These are phyloP conservation scores for Coemansia sp. DNA, from an alignment of 192 early-diverging fungal species.

Conservation along the genomic window DNA sequence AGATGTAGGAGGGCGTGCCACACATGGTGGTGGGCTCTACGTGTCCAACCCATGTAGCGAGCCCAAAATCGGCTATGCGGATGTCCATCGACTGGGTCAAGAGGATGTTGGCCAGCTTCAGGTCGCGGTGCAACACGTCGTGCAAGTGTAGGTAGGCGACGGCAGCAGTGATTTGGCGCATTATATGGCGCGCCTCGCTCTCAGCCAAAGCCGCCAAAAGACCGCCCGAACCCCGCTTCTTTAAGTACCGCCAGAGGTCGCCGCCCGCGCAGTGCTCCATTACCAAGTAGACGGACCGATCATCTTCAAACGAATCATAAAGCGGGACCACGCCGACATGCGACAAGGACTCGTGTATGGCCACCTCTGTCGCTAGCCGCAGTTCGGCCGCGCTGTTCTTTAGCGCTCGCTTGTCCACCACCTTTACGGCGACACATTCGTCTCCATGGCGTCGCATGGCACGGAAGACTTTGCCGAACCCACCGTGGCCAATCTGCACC, in stretches of 20 bases:
- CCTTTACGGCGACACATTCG: conserved; percentile 27
- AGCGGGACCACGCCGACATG: conserved; percentile 59
- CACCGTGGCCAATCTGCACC: conserved; percentile 47
- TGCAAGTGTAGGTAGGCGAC: conserved; percentile 61
- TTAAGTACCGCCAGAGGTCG: conserved; percentile 46
- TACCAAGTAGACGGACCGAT: conserved; percentile 67
- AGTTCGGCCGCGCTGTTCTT: conserved; percentile 28
- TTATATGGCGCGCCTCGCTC: conserved; percentile 55
- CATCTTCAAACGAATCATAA: conserved; percentile 67
- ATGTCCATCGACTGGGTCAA: conserved; percentile 55
- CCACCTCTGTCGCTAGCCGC: conserved; percentile 63
- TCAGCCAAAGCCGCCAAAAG: conserved; percentile 52
- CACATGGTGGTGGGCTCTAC: conserved; percentile 72
- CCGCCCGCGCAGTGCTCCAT: conserved; percentile 62
- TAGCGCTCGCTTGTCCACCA: conserved; percentile 39
- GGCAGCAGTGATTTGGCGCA: conserved; percentile 59
- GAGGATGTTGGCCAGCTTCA: conserved; percentile 74
- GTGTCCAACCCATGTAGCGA: conserved; percentile 56
- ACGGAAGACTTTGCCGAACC: conserved; percentile 46
- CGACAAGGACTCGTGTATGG: conserved; percentile 60
- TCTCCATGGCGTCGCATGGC: conserved; percentile 13
- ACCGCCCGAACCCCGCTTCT: conserved; percentile 8
- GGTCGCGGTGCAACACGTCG: conserved; percentile 70
- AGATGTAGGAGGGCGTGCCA: conserved; percentile 78
- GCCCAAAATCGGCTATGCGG: conserved; percentile 77